Evolutionary conservation across 495 filamentous ascomycete genomes (phyloP).

Genomic region (Xanthoparmelia taractica): DNA sequence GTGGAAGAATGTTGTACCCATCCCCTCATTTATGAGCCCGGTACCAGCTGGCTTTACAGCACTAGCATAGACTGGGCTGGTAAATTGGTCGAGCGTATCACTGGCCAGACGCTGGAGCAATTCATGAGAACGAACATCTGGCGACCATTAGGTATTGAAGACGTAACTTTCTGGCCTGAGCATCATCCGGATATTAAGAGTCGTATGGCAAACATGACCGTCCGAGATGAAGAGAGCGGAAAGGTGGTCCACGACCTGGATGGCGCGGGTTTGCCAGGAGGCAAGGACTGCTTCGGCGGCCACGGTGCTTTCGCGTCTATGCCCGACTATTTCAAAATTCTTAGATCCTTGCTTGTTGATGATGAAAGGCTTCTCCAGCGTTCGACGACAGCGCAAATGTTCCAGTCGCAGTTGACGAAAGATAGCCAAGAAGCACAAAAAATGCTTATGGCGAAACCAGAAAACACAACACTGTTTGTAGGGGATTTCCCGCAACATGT

Average conservation of each 20-base stretch:
- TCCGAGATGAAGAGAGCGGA: slow-evolving; percentile 15
- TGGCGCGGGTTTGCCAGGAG: slow-evolving; percentile 20
- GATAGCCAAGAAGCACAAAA: slow-evolving; percentile 12
- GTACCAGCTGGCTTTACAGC: slow-evolving; percentile 44
- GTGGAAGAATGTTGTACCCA: slow-evolving; percentile 27
- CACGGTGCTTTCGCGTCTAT: slow-evolving; percentile 44
- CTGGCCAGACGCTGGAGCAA: slow-evolving; percentile 32
- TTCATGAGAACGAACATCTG: slow-evolving; percentile 43
- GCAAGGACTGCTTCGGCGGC: slow-evolving; percentile 43
- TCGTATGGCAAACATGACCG: slow-evolving; percentile 33
- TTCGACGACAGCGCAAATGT: slow-evolving; percentile 41
- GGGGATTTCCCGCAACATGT: not conserved
- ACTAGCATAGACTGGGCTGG: slow-evolving; percentile 48
- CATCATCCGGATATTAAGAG: slow-evolving; percentile 32
- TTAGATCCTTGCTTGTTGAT: slow-evolving; percentile 40
- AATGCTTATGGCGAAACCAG: not conserved
- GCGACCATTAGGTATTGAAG: slow-evolving; percentile 36
- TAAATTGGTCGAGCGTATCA: slow-evolving; percentile 36
- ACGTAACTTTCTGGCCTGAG: slow-evolving; percentile 37
- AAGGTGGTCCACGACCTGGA: slow-evolving; percentile 6
- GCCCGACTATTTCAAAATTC: slow-evolving; percentile 42
- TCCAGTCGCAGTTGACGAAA: slow-evolving; percentile 12
- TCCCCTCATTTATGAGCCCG: slow-evolving; percentile 44
- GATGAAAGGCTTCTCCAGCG: slow-evolving; percentile 40
- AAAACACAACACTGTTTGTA: not conserved